Conservation (phyloP, 139 green algal genomes). For the Edaphochlamys debaryana region DNA sequence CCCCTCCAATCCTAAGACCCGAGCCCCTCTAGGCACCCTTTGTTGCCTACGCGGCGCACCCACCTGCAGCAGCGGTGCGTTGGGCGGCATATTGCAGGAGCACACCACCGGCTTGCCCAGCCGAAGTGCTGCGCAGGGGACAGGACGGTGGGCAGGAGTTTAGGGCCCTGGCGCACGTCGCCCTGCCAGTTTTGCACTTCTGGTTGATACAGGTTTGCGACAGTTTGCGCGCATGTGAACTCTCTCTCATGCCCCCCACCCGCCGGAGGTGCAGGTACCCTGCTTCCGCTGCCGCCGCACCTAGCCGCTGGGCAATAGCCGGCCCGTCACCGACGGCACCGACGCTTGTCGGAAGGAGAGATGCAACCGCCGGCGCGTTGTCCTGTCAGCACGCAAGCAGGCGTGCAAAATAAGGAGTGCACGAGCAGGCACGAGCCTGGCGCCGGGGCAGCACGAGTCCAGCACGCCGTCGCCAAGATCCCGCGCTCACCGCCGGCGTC, state of each 20-base stretch:
- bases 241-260: too few species aligned
- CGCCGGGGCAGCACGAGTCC: too few species aligned
- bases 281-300: constrained; percentile 1
- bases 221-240: neutral
- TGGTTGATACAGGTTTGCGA: neutral
- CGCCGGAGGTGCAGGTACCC: too few species aligned
- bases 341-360: constrained; percentile 24
- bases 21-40: neutral
- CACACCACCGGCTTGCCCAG: constrained; percentile 39
- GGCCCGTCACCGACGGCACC: constrained; percentile 5
- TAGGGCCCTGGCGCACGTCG: neutral
- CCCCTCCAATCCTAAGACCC: neutral
- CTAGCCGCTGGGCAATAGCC: constrained; percentile 37
- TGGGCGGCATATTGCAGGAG: constrained; percentile 45
- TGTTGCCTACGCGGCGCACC: neutral
- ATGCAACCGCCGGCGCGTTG: constrained; percentile 26
- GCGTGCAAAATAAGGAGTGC: too few species aligned
- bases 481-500: constrained; percentile 17
- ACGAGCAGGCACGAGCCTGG: too few species aligned
- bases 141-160: neutral
- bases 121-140: constrained; percentile 20
- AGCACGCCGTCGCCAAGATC: too few species aligned
- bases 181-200: too few species aligned
- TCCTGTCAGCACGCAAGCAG: too few species aligned
- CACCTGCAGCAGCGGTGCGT: constrained; percentile 48